These are phyloP conservation scores for Acacia crassicarpa DNA, from an alignment of 306 rosid genomes.

Conservation along the genomic window DNA sequence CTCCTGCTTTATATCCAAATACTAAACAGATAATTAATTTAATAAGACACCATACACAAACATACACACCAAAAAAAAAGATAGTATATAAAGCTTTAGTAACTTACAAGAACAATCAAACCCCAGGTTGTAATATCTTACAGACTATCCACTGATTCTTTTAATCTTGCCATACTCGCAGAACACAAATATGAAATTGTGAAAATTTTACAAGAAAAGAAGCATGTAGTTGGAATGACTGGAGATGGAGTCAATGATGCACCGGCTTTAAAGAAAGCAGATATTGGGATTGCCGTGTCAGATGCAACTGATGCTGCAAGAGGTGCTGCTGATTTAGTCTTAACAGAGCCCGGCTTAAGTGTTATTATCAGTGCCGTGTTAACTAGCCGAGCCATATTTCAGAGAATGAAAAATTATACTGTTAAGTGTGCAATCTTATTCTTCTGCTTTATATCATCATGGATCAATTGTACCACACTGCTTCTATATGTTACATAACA, in stretches of 20 bases:
- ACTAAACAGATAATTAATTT: constrained; percentile 4
- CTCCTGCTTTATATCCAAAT: background rate
- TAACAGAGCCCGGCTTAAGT: constrained; percentile 89
- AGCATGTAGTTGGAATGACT: constrained; percentile 89
- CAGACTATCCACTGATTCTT: constrained; percentile 18
- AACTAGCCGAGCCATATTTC: constrained; percentile 87
- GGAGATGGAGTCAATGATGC: constrained; percentile 95
- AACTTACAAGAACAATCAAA: background rate
- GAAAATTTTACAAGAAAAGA: constrained; percentile 76
- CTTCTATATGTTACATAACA: constrained; percentile 1
- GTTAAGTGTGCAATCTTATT: constrained; percentile 50
- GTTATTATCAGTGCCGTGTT: constrained; percentile 79
- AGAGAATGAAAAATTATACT: constrained; percentile 91
- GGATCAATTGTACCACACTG: background rate
- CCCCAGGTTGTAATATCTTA: background rate
- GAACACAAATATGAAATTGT: constrained; percentile 89
- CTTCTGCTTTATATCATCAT: constrained; percentile 20
- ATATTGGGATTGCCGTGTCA: constrained; percentile 89
- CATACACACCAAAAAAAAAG: background rate
- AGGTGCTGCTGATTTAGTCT: constrained; percentile 79
- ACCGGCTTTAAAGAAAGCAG: constrained; percentile 91
- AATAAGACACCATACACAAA: background rate
- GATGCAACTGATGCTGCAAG: constrained; percentile 93
- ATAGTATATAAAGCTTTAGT: background rate
- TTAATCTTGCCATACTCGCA: constrained; percentile 43